A percentile compares a stretch with the other conserved stretches of the same genome.
Conservation (phyloP, 345 rosid genomes). For the Ceriops decandra region DNA sequence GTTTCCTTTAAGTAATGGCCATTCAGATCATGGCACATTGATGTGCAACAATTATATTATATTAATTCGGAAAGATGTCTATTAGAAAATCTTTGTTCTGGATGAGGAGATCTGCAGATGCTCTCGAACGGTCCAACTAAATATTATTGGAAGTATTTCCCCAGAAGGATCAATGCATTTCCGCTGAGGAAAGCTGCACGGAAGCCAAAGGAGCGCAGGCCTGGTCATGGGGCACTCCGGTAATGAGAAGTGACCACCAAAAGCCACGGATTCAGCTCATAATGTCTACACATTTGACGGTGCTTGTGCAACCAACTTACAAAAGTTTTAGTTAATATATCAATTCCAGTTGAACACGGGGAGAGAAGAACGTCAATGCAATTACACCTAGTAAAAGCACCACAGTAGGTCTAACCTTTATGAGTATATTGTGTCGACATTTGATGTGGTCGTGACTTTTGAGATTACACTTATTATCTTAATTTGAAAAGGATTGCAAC, state of each 20-base stretch:
- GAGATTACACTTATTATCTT: not conserved
- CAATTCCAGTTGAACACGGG: too few relatives aligned
- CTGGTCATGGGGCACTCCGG: slow-evolving; percentile 10
- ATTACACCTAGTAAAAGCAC: not conserved
- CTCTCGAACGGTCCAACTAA: not conserved
- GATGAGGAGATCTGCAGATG: not conserved
- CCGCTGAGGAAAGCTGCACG: not conserved
- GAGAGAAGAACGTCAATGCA: not conserved
- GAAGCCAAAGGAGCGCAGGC: not conserved
- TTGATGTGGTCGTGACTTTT: not conserved
- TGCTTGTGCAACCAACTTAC: too few relatives aligned
- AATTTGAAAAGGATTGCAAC: not conserved
- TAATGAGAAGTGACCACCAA: not conserved
- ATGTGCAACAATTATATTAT: not conserved
- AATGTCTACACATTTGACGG: too few relatives aligned
- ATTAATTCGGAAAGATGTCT: not conserved
- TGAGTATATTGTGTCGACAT: slow-evolving; percentile 9
- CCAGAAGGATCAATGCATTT: not conserved
- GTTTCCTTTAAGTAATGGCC: not conserved
- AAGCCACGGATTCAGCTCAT: too few relatives aligned
- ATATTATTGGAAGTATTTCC: not conserved
- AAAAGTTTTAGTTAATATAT: too few relatives aligned
- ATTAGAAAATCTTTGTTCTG: not conserved
- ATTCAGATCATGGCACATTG: not conserved
- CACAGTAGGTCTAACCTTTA: not conserved